Evolutionary conservation across 176 grass and related monocot species (phyloP).

Genomic region (Cymbopogon citratus): DNA sequence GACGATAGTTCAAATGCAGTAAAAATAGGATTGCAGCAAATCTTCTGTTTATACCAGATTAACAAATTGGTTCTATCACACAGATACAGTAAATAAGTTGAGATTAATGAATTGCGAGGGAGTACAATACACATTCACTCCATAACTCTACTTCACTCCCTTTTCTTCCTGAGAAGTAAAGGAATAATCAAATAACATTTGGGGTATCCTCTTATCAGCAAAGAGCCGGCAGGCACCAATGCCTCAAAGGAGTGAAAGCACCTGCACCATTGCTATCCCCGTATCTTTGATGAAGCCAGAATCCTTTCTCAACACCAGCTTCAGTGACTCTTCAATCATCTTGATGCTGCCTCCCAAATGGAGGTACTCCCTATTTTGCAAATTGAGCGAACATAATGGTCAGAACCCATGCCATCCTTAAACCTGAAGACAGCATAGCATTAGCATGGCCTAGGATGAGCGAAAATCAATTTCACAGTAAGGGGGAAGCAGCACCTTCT

Average conservation of each 20-base stretch:
- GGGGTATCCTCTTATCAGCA: too few species aligned
- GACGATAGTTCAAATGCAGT: too few species aligned
- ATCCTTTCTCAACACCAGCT: constrained; percentile 76
- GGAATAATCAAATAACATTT: too few species aligned
- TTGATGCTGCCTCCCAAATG: constrained; percentile 87
- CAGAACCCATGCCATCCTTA: not conserved
- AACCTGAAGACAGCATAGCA: not conserved
- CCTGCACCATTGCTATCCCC: constrained; percentile 80
- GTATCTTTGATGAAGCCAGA: constrained; percentile 87
- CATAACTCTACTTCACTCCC: too few species aligned
- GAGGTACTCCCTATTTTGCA: constrained; percentile 74
- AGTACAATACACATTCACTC: too few species aligned
- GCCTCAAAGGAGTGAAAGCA: constrained; percentile 85
- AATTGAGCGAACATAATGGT: not conserved
- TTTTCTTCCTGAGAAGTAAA: too few species aligned
- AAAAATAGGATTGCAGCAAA: too few species aligned
- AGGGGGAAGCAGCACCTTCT: not conserved
- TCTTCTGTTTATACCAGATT: too few species aligned
- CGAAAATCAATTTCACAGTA: not conserved
- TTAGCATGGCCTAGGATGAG: not conserved
- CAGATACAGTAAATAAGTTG: too few species aligned
- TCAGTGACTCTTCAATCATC: constrained; percentile 86
- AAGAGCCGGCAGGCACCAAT: constrained; percentile 92
- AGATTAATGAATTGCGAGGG: too few species aligned
- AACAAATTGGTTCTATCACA: too few species aligned